Base-by-base conservation (phyloP, 768 basidiomycete species). In the Albatrellus ellisii region DNA sequence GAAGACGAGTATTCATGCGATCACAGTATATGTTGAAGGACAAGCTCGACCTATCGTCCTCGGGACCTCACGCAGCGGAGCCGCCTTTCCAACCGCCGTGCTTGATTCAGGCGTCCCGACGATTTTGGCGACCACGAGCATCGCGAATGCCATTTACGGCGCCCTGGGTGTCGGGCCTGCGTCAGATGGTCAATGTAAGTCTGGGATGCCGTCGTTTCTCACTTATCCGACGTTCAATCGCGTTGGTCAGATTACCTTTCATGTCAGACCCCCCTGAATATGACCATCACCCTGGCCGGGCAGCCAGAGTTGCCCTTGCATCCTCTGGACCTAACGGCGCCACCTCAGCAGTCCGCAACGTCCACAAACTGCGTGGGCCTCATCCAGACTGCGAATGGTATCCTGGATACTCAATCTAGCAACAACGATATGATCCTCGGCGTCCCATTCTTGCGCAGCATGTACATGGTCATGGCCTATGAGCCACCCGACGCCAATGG, bases 141-240 rank as follows among this genome's bases (percentile, higher is more conserved):
- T 88, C 15, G 79, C 84, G 12, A 79, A 88, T 49, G 83, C 67
- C 5, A 79, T 87, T 15, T 88, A 87, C 45, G 84, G 84, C 7
- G 79, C 83, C 3, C 60, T 84, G 40, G 79, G 76, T 1, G 62
- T 86, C 21, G 51, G 56, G 17, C 78, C 81, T 6, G 69, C 62
- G 0, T 43, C 61, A 1, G 77, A 83, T 47, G 78, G 81, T 15
- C 64, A 70, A 37, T 83, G 84, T 84, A 49, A 46, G 80, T 62
- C 4, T 36, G 22, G 41, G 34, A 15, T 36, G 25, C 10, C 28
- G 46, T 37, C 14, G 3, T n/a, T 11, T 24, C 6, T 12, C 4
- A 9, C 7, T 39, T 42, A 33, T 17, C 28, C 58, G n/a, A 54
- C 44, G 22, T 31, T 41, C 4, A 17, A 31, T 15, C 6, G 18